Percentiles rank a stretch among this genome's conserved stretches.
phyloP scores from a whole-genome alignment of 345 rosid species.

The Eucalyptus sp. region DNA sequence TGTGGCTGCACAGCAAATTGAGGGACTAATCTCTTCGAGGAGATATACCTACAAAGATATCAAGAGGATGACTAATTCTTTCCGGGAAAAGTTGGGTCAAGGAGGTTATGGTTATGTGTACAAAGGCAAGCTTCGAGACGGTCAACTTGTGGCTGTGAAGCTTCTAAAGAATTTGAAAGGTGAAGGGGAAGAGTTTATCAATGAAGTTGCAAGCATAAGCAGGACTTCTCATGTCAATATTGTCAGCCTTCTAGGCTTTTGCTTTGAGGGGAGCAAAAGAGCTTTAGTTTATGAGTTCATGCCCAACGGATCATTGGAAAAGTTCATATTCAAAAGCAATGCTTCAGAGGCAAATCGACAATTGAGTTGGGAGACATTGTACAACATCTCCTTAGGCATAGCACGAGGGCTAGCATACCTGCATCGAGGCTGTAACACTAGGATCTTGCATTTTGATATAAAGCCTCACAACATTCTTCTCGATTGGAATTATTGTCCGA shows the following conservation, averaged over 20 bases:
- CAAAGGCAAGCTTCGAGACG: background rate
- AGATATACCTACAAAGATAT: background rate
- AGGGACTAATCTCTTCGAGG: background rate
- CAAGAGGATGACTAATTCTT: background rate
- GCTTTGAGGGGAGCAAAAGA: background rate
- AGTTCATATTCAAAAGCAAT: background rate
- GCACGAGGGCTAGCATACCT: background rate
- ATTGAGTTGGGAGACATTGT: background rate
- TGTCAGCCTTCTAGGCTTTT: background rate
- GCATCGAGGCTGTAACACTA: background rate
- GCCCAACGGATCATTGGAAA: background rate
- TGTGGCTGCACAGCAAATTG: background rate
- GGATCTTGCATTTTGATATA: background rate
- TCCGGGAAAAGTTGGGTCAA: background rate
- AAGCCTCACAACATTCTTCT: background rate
- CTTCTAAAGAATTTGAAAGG: background rate
- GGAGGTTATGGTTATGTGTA: background rate
- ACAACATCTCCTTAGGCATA: background rate
- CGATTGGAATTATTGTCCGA: background rate
- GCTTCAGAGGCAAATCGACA: background rate
- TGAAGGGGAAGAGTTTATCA: background rate
- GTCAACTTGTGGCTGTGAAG: background rate
- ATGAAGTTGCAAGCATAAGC: background rate
- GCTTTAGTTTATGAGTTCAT: background rate
- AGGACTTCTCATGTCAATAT: background rate